A percentile compares a stretch with the other conserved stretches of the same genome.
Evolutionary conservation across 306 rosid species (phyloP).

Genomic region (Spatholobus suberectus): DNA sequence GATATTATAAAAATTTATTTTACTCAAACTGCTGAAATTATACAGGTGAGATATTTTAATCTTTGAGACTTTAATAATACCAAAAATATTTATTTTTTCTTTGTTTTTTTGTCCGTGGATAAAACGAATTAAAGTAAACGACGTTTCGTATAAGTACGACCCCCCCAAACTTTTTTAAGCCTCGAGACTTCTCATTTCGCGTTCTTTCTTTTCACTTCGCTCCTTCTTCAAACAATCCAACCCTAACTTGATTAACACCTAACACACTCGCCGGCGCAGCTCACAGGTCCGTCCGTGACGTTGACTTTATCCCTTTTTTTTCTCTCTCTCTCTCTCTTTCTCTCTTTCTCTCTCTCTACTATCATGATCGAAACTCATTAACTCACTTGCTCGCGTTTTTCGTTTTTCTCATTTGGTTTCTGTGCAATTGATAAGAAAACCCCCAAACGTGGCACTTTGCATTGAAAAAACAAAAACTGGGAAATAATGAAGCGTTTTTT

Average conservation of each 20-base stretch:
- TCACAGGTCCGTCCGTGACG: not conserved
- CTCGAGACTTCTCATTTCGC: not conserved
- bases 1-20: too few species aligned
- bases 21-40: too few species aligned
- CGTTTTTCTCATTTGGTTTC: not conserved
- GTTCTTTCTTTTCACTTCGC: not conserved
- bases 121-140: too few species aligned
- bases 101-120: too few species aligned
- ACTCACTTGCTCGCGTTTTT: not conserved
- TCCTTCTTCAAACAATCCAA: not conserved
- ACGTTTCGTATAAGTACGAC: too few species aligned
- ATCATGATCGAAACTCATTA: not conserved
- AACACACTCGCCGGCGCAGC: not conserved
- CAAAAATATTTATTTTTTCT: too few species aligned
- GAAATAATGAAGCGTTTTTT: not conserved
- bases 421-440: not conserved
- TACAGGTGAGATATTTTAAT: too few species aligned
- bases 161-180: not conserved
- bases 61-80: too few species aligned
- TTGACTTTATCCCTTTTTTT: not conserved
- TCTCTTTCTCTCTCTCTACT: not conserved
- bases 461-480: not conserved
- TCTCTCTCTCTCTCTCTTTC: not conserved
- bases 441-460: not conserved
- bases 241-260: not conserved